These are phyloP conservation scores for Tolypocladium endophyticum DNA, from an alignment of 2,329 filamentous ascomycete genomes.

Conservation along the genomic window DNA sequence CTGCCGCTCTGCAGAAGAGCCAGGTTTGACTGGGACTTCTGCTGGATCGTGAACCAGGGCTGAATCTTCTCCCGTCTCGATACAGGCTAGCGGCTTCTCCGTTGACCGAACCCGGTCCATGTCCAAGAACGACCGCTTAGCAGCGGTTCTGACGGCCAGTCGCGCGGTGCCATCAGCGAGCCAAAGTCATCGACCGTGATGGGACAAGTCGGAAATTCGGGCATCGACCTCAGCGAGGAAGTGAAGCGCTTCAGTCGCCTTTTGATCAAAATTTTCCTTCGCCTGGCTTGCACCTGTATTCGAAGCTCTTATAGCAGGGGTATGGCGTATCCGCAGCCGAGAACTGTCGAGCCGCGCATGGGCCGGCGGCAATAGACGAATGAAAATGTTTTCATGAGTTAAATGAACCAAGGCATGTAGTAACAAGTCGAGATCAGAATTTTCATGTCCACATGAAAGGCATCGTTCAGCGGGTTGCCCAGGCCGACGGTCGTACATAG, in stretches of 20 bases:
- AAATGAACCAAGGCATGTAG: neutral
- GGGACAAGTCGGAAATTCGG: neutral
- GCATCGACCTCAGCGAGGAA: neutral
- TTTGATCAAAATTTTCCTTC: neutral
- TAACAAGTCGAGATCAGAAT: neutral
- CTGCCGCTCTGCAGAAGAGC: neutral
- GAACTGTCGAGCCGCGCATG: neutral
- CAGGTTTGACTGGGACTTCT: neutral
- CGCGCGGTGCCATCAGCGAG: neutral
- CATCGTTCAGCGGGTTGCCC: neutral
- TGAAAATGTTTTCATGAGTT: neutral
- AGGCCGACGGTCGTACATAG: too few relatives aligned
- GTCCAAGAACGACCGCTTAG: neutral
- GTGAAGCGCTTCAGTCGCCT: neutral
- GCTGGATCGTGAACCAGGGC: neutral
- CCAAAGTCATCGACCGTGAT: neutral
- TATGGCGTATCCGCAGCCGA: neutral
- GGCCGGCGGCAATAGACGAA: neutral
- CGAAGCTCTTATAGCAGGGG: neutral
- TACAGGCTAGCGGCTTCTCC: neutral
- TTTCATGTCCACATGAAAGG: neutral
- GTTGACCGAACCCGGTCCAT: neutral
- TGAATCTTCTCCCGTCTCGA: neutral
- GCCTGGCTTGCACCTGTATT: neutral
- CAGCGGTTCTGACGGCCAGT: neutral